These are phyloP conservation scores for Yamadazyma spencermartinsiae DNA, from an alignment of 1,139 yeast species.

Conservation along the genomic window DNA sequence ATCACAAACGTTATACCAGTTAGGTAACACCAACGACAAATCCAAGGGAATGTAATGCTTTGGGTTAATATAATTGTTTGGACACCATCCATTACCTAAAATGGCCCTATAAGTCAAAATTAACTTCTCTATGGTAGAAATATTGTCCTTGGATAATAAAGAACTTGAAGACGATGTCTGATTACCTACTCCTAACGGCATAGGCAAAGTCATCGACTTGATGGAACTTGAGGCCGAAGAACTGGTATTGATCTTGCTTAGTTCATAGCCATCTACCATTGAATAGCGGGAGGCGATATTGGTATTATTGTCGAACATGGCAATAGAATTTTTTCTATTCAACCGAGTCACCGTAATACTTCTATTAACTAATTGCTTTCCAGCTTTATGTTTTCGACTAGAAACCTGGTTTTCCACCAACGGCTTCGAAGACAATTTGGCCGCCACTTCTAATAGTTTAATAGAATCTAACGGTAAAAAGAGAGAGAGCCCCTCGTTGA, in stretches of 20 bases:
- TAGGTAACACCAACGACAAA: slow-evolving; percentile 28
- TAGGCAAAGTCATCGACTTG: slow-evolving; percentile 41
- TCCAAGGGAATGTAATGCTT: slow-evolving; percentile 31
- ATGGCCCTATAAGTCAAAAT: slow-evolving; percentile 51
- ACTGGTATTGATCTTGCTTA: slow-evolving; percentile 47
- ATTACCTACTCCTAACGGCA: slow-evolving; percentile 46
- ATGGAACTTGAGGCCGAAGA: slow-evolving; percentile 40
- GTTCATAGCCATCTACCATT: slow-evolving; percentile 53
- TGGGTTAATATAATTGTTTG: slow-evolving; percentile 26
- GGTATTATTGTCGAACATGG: slow-evolving; percentile 19
- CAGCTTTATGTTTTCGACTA: slow-evolving; percentile 13
- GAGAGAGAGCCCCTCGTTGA: slow-evolving; percentile 66
- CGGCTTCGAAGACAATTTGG: slow-evolving; percentile 48
- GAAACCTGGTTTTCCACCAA: slow-evolving; percentile 27
- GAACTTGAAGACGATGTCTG: slow-evolving; percentile 42
- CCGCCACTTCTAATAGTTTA: slow-evolving; percentile 60
- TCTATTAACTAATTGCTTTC: slow-evolving; percentile 45
- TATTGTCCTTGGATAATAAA: slow-evolving; percentile 39
- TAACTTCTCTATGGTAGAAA: slow-evolving; percentile 44
- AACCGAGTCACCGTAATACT: slow-evolving; percentile 38
- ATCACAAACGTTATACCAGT: slow-evolving; percentile 42
- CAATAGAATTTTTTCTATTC: slow-evolving; percentile 23
- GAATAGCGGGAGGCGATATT: slow-evolving; percentile 37
- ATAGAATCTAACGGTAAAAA: slow-evolving; percentile 65
- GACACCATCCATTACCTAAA: slow-evolving; percentile 52